Evolutionary conservation across 805 yeast genomes (phyloP).

Genomic region (Pichia exigua): DNA sequence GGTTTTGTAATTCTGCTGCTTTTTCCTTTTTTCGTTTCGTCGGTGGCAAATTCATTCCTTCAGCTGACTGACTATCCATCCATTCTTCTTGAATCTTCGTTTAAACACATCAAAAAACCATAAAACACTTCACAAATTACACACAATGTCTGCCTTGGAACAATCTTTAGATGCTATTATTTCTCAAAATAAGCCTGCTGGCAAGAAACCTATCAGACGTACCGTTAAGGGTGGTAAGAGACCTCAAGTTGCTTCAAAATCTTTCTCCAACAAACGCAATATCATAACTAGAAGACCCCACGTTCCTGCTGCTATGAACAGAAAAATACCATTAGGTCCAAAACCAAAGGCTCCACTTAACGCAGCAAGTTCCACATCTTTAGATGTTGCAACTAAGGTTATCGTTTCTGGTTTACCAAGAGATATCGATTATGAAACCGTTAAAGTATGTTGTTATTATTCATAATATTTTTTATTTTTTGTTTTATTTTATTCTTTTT

Average conservation of each 20-base stretch:
- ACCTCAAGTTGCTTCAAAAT: constrained; percentile 15
- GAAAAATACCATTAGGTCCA: neutral
- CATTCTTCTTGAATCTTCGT: neutral
- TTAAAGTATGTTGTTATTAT: constrained; percentile 14
- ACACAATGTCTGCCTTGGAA: constrained; percentile 72
- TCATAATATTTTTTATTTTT: neutral
- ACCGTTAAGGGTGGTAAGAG: constrained; percentile 19
- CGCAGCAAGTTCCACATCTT: constrained; percentile 7
- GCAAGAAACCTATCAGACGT: constrained; percentile 12
- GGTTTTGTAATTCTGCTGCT: neutral
- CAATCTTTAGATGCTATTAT: constrained; percentile 93
- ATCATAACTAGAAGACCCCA: constrained; percentile 22
- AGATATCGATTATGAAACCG: constrained; percentile 64
- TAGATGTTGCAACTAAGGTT: constrained; percentile 64
- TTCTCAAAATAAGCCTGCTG: constrained; percentile 36
- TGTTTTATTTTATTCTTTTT: neutral
- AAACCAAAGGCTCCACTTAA: neutral
- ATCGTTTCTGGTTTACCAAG: constrained; percentile 59
- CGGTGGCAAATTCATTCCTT: neutral
- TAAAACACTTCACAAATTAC: neutral
- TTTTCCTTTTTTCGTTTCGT: neutral
- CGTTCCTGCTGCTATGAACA: constrained; percentile 4
- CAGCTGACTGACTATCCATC: neutral
- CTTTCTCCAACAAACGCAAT: constrained; percentile 16
- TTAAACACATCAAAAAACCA: neutral